A percentile compares a stretch with the other conserved stretches of the same genome.
Evolutionary conservation across 768 basidiomycete genomes (phyloP).

Genomic region (Lactifluus echinatus): DNA sequence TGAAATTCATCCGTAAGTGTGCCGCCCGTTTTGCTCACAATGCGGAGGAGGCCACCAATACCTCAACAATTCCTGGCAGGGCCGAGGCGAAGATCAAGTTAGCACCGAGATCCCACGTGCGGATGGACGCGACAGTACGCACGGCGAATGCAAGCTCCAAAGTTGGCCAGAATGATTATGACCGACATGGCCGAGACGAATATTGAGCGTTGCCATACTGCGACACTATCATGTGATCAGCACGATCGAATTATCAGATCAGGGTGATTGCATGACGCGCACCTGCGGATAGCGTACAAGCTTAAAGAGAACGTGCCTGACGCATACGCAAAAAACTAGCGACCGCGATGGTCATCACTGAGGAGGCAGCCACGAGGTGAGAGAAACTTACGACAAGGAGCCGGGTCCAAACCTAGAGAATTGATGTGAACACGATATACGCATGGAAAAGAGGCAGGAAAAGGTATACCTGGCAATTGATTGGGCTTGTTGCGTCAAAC

Average conservation of each 20-base stretch:
- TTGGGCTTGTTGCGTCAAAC: slow-evolving; percentile 3
- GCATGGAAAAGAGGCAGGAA: neutral
- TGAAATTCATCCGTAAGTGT: neutral
- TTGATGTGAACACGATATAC: neutral
- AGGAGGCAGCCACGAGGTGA: neutral
- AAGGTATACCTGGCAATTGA: slow-evolving; percentile 9
- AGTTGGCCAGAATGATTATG: neutral
- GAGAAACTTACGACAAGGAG: slow-evolving; percentile 5
- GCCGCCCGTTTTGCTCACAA: neutral
- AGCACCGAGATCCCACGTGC: neutral
- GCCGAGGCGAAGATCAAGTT: neutral
- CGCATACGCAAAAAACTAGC: slow-evolving; percentile 9
- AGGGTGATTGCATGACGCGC: neutral
- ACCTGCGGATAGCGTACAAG: slow-evolving; percentile 15
- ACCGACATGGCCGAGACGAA: neutral
- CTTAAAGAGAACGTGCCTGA: slow-evolving; percentile 7
- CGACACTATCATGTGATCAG: slow-evolving; percentile 1
- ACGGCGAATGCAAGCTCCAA: slow-evolving; percentile 14
- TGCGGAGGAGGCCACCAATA: neutral
- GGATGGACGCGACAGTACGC: neutral
- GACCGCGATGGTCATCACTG: neutral
- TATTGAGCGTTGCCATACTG: slow-evolving; percentile 11
- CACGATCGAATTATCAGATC: neutral
- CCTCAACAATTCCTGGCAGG: neutral
- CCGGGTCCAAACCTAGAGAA: neutral